Evolutionary conservation across 148 eudicot species (phyloP).

Genomic region (Arbutus unedo): DNA sequence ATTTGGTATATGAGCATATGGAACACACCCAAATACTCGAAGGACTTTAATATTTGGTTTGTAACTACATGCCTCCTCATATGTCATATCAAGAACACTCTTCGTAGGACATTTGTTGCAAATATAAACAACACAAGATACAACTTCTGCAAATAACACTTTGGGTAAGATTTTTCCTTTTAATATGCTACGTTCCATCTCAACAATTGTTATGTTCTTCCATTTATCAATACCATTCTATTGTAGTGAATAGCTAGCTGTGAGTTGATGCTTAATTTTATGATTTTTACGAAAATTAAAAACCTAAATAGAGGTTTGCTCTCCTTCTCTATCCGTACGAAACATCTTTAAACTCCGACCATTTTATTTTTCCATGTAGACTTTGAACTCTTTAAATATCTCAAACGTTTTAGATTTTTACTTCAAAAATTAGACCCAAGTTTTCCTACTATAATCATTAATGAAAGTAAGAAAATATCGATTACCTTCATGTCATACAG

Average conservation of each 20-base stretch:
- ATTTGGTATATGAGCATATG: background rate
- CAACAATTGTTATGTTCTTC: background rate
- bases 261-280: too few relatives aligned
- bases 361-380: too few relatives aligned
- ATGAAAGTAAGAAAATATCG: background rate
- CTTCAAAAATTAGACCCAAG: background rate
- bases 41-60: background rate
- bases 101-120: background rate
- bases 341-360: too few relatives aligned
- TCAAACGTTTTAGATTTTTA: too few relatives aligned
- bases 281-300: too few relatives aligned
- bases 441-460: background rate
- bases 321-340: too few relatives aligned
- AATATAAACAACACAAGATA: background rate
- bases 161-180: background rate
- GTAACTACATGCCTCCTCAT: background rate
- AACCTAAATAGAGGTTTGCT: too few relatives aligned
- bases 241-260: background rate
- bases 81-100: background rate
- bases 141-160: background rate
- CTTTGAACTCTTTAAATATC: too few relatives aligned
- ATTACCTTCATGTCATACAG: background rate
- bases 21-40: background rate
- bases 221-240: background rate
- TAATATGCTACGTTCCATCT: background rate